A percentile compares a stretch with the other conserved stretches of the same genome.
phyloP scores from a whole-genome alignment of 805 yeast species.

The Monosporozyma servazzii region DNA sequence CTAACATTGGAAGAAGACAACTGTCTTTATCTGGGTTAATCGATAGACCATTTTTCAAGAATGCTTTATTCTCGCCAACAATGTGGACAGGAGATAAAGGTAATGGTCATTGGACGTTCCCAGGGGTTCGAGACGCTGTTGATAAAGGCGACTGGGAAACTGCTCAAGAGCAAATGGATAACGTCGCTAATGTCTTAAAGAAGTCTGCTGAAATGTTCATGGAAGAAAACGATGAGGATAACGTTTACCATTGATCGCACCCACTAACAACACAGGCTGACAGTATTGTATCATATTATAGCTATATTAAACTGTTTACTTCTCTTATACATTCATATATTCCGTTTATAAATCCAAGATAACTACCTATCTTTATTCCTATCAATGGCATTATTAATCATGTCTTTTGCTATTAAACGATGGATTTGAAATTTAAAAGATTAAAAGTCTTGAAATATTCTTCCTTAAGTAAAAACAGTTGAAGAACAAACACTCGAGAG shows the following conservation, averaged over 20 bases:
- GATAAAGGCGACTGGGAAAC: slow-evolving; percentile 37
- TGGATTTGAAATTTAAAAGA: not conserved
- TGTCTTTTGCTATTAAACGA: not conserved
- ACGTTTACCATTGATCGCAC: not conserved
- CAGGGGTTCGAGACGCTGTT: slow-evolving; percentile 64
- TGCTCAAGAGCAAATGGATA: slow-evolving; percentile 47
- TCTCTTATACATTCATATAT: not conserved
- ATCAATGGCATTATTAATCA: not conserved
- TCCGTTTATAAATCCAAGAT: not conserved
- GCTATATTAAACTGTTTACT: not conserved
- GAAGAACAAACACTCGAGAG: not conserved
- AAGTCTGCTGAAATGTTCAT: slow-evolving; percentile 26
- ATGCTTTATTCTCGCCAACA: slow-evolving; percentile 62
- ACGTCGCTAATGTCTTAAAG: slow-evolving; percentile 32
- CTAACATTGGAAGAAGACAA: slow-evolving; percentile 46
- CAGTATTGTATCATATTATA: not conserved
- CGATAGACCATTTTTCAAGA: slow-evolving; percentile 56
- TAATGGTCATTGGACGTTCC: slow-evolving; percentile 47
- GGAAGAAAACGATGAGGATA: slow-evolving; percentile 21
- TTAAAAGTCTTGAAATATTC: not conserved
- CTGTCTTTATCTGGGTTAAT: slow-evolving; percentile 37
- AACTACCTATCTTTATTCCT: not conserved
- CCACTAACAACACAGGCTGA: not conserved
- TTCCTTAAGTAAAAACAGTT: too few species aligned
- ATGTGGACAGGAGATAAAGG: slow-evolving; percentile 37